Evolutionary conservation across 163 green algal genomes (phyloP).

Genomic region (Picocystis sp.): DNA sequence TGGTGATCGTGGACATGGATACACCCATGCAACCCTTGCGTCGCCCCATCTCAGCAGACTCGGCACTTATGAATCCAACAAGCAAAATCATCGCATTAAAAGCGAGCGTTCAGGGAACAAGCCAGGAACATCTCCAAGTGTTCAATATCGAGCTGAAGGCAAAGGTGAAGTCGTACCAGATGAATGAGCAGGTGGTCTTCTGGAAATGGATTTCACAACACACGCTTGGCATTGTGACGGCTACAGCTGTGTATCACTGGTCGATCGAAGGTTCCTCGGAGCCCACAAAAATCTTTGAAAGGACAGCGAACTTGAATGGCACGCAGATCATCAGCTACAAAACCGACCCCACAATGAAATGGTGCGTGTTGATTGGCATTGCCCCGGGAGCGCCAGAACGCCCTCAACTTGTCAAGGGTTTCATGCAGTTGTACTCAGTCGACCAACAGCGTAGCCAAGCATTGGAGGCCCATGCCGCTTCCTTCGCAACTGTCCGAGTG

Average conservation of each 20-base stretch:
- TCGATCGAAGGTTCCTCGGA: slow-evolving; percentile 67
- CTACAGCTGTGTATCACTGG: slow-evolving; percentile 89
- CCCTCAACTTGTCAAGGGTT: slow-evolving; percentile 85
- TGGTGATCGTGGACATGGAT: slow-evolving; percentile 91
- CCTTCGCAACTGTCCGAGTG: slow-evolving; percentile 67
- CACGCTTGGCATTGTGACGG: slow-evolving; percentile 86
- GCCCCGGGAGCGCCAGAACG: slow-evolving; percentile 73
- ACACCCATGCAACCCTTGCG: slow-evolving; percentile 57
- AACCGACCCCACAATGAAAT: slow-evolving; percentile 69
- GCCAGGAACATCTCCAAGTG: slow-evolving; percentile 37
- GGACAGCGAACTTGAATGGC: slow-evolving; percentile 75
- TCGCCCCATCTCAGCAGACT: slow-evolving; percentile 90
- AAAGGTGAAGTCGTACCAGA: slow-evolving; percentile 95
- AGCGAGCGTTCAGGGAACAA: slow-evolving; percentile 18
- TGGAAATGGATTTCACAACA: slow-evolving; percentile 88
- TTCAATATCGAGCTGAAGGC: slow-evolving; percentile 97
- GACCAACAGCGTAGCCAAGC: slow-evolving; percentile 89
- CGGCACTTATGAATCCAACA: slow-evolving; percentile 84
- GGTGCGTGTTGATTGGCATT: slow-evolving; percentile 94
- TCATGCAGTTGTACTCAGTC: slow-evolving; percentile 97
- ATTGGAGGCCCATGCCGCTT: slow-evolving; percentile 89
- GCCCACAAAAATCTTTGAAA: slow-evolving; percentile 92
- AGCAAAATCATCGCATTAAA: slow-evolving; percentile 93
- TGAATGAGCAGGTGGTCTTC: slow-evolving; percentile 90
- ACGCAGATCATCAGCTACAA: slow-evolving; percentile 98